Evolutionary conservation across 176 grass and related monocot genomes (phyloP), one percentile per base, ranked within the genome.

Genomic region (Ananas comosus): DNA sequence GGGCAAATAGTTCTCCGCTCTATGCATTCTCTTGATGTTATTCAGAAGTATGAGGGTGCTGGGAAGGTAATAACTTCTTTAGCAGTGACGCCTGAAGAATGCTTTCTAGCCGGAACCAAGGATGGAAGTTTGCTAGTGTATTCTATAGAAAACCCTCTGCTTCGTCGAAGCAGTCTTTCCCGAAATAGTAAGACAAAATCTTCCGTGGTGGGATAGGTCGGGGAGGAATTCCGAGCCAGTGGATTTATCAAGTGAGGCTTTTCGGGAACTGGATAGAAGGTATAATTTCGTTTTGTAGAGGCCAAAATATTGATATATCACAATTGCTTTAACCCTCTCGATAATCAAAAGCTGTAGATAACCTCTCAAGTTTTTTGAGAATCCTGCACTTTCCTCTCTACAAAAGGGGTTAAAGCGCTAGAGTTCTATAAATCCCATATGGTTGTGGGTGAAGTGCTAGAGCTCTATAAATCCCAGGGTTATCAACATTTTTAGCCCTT

Each of bases 1-100:
- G 89, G 93, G n/a, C 86, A 97, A 68, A 84, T 92, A 68, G 81
- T 97, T 63, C 49, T 92, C 67, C 83, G 81, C 42, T 90, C 89
- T 65, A 90, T 92, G 93, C 93, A 92, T 90, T 89, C 83, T 74
- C 89, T 97, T 79, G 89, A 82, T 77, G 74, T 90, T 82, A 68
- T 97, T 63, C 86, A 72, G 78, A 91, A 69, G 65, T 97, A 97
- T 68, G 66, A 83, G 28, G 93, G 84, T 74, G 82, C 70, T 72
- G 89, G 89, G 74, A 97, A 92, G 68, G 71, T 82, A 70, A 92
- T 97, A 67, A 90, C 89, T 81, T 87, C 93, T 67, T 64, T 97
- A 80, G 68, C 51, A 49, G 86, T 97, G 72, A 97, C 93, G 14
- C 86, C 82, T 51, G 93, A 97, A 48, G 93, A 92, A 48, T 97